phyloP scores from a whole-genome alignment of 352 stramenopile genomes.

The Phytophthora aleatoria region DNA sequence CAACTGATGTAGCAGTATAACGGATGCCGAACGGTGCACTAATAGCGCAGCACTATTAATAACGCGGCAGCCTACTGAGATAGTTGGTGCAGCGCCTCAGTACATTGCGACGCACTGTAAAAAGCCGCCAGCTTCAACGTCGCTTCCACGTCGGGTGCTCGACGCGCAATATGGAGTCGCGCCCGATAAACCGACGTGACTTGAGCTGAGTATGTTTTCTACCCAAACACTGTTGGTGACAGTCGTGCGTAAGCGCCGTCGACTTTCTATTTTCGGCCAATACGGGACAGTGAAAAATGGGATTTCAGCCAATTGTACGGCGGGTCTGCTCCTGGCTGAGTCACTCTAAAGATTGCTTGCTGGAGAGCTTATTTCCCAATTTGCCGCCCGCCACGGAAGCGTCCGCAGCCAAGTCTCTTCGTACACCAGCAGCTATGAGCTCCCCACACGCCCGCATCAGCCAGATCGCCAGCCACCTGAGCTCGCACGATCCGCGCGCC shows the following conservation, averaged over 20 bases:
- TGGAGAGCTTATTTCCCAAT: slow-evolving; percentile 48
- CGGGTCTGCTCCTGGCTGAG: slow-evolving; percentile 21
- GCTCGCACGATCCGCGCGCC: slow-evolving; percentile 50
- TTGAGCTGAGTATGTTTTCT: slow-evolving; percentile 30
- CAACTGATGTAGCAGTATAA: too few relatives aligned
- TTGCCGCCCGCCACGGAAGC: slow-evolving; percentile 40
- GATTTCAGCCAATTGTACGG: slow-evolving; percentile 26
- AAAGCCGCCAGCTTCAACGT: slow-evolving; percentile 20
- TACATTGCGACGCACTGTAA: background rate
- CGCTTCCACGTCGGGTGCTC: slow-evolving; percentile 28
- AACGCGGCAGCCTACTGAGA: too few relatives aligned
- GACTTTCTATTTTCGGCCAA: slow-evolving; percentile 32
- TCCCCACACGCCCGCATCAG: slow-evolving; percentile 66
- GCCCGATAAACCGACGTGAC: slow-evolving; percentile 15
- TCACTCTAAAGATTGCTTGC: slow-evolving; percentile 22
- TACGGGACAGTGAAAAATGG: background rate
- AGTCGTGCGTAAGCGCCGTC: slow-evolving; percentile 48
- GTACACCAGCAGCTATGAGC: slow-evolving; percentile 45
- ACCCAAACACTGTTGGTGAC: slow-evolving; percentile 53
- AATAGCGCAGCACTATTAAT: too few relatives aligned
- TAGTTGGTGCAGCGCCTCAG: too few relatives aligned
- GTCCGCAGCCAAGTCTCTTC: slow-evolving; percentile 1
- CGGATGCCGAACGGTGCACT: too few relatives aligned
- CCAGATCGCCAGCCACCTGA: slow-evolving; percentile 75
- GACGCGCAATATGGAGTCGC: slow-evolving; percentile 26